A percentile compares a stretch with the other conserved stretches of the same genome.
phyloP scores from a whole-genome alignment of 768 basidiomycete species.

The Boletus insuetus region DNA sequence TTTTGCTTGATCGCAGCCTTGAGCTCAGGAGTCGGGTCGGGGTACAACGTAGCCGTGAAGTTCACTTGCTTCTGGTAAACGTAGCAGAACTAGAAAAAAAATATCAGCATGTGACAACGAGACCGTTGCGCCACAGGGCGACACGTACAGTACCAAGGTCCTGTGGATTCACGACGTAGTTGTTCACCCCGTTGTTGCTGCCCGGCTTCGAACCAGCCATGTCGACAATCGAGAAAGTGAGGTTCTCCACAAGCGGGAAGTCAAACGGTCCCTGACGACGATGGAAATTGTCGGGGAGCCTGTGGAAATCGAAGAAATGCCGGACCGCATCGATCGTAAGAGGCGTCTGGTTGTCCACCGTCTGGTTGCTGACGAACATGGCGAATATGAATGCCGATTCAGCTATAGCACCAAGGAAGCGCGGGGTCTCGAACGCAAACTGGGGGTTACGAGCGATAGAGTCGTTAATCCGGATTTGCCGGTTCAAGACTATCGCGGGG shows the following conservation, averaged over 20 bases:
- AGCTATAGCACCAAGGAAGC: conserved; percentile 11
- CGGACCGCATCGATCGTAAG: conserved; percentile 9
- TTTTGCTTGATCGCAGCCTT: no score
- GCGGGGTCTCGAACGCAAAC: conserved; percentile 13
- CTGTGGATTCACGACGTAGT: conserved; percentile 9
- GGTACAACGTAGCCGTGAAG: conserved; percentile 17
- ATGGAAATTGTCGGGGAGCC: conserved; percentile 14
- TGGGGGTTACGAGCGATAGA: conserved; percentile 23
- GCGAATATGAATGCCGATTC: conserved; percentile 17
- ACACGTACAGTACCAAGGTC: conserved; percentile 12
- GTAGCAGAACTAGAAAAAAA: conserved; percentile 13
- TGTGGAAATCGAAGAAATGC: conserved; percentile 12
- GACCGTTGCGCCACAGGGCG: not conserved
- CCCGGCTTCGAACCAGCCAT: conserved; percentile 8
- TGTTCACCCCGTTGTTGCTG: conserved; percentile 11
- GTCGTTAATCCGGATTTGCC: conserved; percentile 18
- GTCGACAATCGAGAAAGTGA: not conserved
- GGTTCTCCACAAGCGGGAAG: not conserved
- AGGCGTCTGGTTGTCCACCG: conserved; percentile 1
- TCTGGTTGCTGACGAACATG: conserved; percentile 24
- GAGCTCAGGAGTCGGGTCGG: conserved; percentile 10
- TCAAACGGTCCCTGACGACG: conserved; percentile 15
- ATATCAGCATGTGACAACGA: not conserved
- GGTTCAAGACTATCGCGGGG: conserved; percentile 16
- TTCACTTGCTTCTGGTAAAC: conserved; percentile 16